Evolutionary conservation across 495 filamentous ascomycete species (phyloP).

Genomic region (Letharia lupina): DNA sequence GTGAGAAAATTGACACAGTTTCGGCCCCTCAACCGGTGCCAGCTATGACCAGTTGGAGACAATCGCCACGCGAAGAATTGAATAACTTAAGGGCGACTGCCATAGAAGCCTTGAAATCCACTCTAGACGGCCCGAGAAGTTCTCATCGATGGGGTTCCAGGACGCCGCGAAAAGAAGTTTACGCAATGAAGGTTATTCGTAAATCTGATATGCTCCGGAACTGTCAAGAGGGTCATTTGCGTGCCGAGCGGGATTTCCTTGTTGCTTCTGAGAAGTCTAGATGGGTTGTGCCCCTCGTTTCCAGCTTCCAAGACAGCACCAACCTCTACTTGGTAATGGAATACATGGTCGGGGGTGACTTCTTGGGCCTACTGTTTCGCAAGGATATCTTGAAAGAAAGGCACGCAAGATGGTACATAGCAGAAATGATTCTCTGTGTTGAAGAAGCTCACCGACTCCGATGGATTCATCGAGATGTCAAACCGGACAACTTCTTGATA

Average conservation of each 20-base stretch:
- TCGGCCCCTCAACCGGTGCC: neutral
- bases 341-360: slow-evolving; percentile 94
- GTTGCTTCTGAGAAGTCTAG: slow-evolving; percentile 71
- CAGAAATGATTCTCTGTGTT: slow-evolving; percentile 91
- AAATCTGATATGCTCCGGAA: slow-evolving; percentile 86
- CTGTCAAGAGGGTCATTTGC: slow-evolving; percentile 84
- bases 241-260: slow-evolving; percentile 85
- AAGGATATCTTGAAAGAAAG: slow-evolving; percentile 70
- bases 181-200: slow-evolving; percentile 93
- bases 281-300: slow-evolving; percentile 83
- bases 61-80: slow-evolving; percentile 12
- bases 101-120: slow-evolving; percentile 27
- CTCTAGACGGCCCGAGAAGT: slow-evolving; percentile 25
- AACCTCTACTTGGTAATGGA: slow-evolving; percentile 94
- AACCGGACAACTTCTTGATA: slow-evolving; percentile 94
- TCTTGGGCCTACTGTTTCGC: slow-evolving; percentile 74
- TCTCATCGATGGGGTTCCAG: slow-evolving; percentile 16
- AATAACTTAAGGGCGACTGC: slow-evolving; percentile 15
- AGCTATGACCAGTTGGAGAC: slow-evolving; percentile 7
- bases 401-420: slow-evolving; percentile 74
- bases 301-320: slow-evolving; percentile 77
- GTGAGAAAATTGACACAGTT: slow-evolving; percentile 39
- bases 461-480: slow-evolving; percentile 93
- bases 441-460: slow-evolving; percentile 81
- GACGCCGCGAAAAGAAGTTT: slow-evolving; percentile 50